A percentile compares a stretch with the other conserved stretches of the same genome.
phyloP scores from a whole-genome alignment of 805 yeast genomes.

The Candida nitratophila region DNA sequence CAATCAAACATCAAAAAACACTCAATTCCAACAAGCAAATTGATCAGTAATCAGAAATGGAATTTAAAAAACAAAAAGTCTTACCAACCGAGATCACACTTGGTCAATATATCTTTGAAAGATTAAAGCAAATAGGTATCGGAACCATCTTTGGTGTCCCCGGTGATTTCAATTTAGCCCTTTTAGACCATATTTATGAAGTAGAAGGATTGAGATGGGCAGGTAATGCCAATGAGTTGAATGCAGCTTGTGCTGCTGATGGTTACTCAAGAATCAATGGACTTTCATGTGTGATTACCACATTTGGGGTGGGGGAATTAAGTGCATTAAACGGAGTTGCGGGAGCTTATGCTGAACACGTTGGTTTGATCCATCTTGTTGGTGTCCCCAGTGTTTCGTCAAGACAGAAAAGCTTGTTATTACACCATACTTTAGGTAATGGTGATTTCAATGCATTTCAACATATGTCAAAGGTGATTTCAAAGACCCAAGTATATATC shows the following conservation, averaged over 20 bases:
- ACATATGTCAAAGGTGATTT: constrained; percentile 69
- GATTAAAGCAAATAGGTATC: constrained; percentile 66
- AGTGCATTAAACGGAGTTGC: constrained; percentile 82
- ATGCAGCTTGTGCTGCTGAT: constrained; percentile 85
- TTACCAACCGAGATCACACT: constrained; percentile 39
- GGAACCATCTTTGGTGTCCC: constrained; percentile 75
- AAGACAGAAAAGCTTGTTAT: constrained; percentile 61
- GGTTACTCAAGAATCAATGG: constrained; percentile 83
- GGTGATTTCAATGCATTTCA: constrained; percentile 76
- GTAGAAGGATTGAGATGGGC: constrained; percentile 80
- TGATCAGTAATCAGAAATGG: no score
- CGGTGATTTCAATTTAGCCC: constrained; percentile 71
- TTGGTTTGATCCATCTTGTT: constrained; percentile 76
- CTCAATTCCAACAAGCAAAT: no score
- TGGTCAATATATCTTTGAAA: constrained; percentile 73
- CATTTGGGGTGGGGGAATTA: constrained; percentile 89
- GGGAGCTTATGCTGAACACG: constrained; percentile 86
- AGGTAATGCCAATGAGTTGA: constrained; percentile 85
- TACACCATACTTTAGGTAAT: constrained; percentile 82
- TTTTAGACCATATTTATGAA: constrained; percentile 67
- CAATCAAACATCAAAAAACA: neutral
- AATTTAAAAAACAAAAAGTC: constrained; percentile 8
- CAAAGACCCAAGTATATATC: constrained; percentile 58
- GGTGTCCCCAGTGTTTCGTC: constrained; percentile 79
- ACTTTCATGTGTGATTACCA: constrained; percentile 66